phyloP scores from a whole-genome alignment of 768 basidiomycete species.

The Pleurotus citrinopileatus region DNA sequence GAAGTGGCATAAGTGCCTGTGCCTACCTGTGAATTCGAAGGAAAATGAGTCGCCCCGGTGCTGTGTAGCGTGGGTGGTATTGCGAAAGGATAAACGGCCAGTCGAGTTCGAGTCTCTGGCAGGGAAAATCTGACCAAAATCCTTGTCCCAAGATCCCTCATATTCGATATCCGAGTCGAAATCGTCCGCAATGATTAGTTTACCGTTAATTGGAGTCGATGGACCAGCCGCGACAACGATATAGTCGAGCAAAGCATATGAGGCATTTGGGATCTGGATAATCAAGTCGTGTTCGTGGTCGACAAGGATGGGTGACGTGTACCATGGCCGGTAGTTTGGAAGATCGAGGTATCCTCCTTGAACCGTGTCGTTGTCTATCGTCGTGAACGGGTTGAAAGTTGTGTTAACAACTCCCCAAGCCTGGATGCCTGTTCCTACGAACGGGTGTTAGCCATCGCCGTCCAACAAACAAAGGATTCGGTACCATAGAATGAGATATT shows the following conservation, averaged over 20 bases:
- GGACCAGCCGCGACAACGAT: slow-evolving; percentile 34
- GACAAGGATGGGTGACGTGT: slow-evolving; percentile 7
- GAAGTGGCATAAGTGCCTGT: background rate
- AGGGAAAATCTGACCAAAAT: slow-evolving; percentile 14
- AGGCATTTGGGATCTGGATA: background rate
- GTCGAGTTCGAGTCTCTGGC: slow-evolving; percentile 23
- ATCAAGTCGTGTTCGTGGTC: slow-evolving; percentile 4
- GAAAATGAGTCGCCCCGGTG: slow-evolving; percentile 31
- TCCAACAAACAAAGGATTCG: background rate
- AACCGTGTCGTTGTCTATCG: slow-evolving; percentile 4
- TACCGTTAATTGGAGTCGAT: slow-evolving; percentile 30
- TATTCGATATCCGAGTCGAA: slow-evolving; percentile 26
- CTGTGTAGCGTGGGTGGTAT: slow-evolving; percentile 35
- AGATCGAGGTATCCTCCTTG: slow-evolving; percentile 8
- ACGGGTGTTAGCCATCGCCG: too few relatives aligned
- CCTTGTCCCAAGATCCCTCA: slow-evolving; percentile 28
- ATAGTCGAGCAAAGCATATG: slow-evolving; percentile 29
- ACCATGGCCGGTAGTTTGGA: slow-evolving; percentile 8
- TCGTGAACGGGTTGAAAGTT: background rate
- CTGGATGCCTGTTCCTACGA: background rate
- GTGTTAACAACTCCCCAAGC: background rate
- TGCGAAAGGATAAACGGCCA: slow-evolving; percentile 23
- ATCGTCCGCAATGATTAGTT: slow-evolving; percentile 37
- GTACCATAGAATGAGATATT: slow-evolving; percentile 8
- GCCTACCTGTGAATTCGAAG: slow-evolving; percentile 34